A percentile compares a stretch with the other conserved stretches of the same genome.
These are phyloP conservation scores for Seiridium cupressi DNA, from an alignment of 2,329 filamentous ascomycete genomes.

Conservation along the genomic window DNA sequence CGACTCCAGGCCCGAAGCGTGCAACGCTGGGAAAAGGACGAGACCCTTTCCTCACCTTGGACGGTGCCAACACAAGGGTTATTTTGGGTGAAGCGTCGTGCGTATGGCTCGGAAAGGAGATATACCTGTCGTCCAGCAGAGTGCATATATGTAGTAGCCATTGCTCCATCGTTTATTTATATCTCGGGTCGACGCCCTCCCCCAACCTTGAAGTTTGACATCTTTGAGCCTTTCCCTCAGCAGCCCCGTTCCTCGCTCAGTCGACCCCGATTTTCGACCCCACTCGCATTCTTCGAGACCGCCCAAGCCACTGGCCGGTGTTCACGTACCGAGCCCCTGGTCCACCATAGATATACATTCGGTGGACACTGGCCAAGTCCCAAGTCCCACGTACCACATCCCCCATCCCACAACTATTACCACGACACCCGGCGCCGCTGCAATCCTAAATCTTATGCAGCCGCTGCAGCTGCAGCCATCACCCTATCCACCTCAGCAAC, in stretches of 20 bases:
- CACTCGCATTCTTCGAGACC: background rate
- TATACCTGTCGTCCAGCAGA: background rate
- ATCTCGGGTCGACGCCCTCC: background rate
- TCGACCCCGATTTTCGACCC: background rate
- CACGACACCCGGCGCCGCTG: background rate
- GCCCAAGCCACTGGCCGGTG: background rate
- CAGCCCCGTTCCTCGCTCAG: background rate
- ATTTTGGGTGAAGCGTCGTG: background rate
- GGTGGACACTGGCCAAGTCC: too few species aligned
- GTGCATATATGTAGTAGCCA: background rate
- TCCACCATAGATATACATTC: background rate
- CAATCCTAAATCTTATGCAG: slow-evolving; percentile 9
- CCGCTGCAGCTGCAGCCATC: slow-evolving; percentile 24
- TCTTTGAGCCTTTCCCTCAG: background rate
- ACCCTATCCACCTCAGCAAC: slow-evolving; percentile 16
- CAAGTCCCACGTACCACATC: background rate
- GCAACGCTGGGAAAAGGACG: too few species aligned
- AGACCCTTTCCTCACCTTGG: too few species aligned
- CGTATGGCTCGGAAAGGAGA: background rate
- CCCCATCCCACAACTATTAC: background rate
- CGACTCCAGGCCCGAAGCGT: too few species aligned
- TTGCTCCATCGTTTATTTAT: background rate
- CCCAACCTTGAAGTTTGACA: background rate
- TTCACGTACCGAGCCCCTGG: slow-evolving; percentile 5
- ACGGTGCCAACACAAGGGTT: too few species aligned